Conservation (phyloP, 768 basidiomycete species). For the Calocybe indica region DNA sequence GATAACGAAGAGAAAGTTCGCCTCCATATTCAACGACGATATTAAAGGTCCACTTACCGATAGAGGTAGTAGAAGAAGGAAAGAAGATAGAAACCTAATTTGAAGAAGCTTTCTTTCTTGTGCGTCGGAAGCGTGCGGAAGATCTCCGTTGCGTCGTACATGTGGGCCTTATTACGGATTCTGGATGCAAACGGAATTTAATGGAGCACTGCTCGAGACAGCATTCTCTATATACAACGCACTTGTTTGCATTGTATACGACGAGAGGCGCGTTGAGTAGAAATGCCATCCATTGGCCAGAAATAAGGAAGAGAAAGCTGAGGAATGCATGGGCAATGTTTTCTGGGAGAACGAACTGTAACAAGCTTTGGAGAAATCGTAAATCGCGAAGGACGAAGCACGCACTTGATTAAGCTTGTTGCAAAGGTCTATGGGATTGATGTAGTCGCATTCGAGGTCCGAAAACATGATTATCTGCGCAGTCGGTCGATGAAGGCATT, state of each 20-base stretch:
- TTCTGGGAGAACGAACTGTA: conserved; percentile 94
- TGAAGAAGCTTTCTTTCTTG: conserved; percentile 95
- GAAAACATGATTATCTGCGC: conserved; percentile 99
- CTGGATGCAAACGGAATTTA: conserved; percentile 31
- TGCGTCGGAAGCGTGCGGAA: conserved; percentile 91
- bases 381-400: conserved; percentile 4
- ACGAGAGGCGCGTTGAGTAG: conserved; percentile 86
- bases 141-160: conserved; percentile 99
- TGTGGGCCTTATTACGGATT: conserved; percentile 89
- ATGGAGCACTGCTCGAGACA: not conserved
- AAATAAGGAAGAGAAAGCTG: conserved; percentile 83
- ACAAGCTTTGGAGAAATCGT: not conserved
- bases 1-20: not conserved
- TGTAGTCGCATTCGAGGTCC: conserved; percentile 98
- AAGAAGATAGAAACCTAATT: conserved; percentile 88
- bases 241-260: conserved; percentile 93
- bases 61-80: conserved; percentile 93
- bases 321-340: conserved; percentile 93
- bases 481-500: not conserved
- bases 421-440: conserved; percentile 99
- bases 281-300: conserved; percentile 94
- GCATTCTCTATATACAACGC: conserved; percentile 23
- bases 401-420: conserved; percentile 96
- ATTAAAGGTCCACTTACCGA: conserved; percentile 42
- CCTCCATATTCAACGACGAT: conserved; percentile 1